These are phyloP conservation scores for Umbelopsis vinacea DNA, from an alignment of 192 early-diverging fungal species.

Conservation along the genomic window DNA sequence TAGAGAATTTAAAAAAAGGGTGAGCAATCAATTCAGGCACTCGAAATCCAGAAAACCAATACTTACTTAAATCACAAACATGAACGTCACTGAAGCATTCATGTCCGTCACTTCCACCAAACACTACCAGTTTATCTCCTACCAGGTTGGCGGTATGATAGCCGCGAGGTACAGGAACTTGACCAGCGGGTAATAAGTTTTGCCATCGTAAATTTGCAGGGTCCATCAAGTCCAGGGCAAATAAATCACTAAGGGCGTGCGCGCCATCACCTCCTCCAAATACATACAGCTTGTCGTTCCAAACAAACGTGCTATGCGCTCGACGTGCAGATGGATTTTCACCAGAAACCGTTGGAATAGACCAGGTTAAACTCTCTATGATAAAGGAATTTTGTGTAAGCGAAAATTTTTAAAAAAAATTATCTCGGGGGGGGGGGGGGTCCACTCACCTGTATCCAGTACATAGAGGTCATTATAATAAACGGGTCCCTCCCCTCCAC, in stretches of 20 bases:
- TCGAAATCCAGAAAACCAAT: not conserved
- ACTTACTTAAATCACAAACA: conserved; percentile 58
- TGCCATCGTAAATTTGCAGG: conserved; percentile 53
- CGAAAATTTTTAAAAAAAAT: not conserved
- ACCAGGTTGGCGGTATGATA: conserved; percentile 87
- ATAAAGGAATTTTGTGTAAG: not conserved
- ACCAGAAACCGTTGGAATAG: conserved; percentile 57
- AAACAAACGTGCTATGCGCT: conserved; percentile 79
- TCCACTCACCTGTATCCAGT: conserved; percentile 65
- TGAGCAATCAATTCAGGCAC: not conserved
- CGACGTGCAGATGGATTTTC: conserved; percentile 68
- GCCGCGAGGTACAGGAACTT: conserved; percentile 71
- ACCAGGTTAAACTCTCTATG: conserved; percentile 66
- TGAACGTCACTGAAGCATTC: conserved; percentile 72
- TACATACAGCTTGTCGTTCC: conserved; percentile 71
- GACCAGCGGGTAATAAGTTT: conserved; percentile 61
- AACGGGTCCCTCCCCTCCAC: conserved; percentile 84
- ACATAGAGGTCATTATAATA: conserved; percentile 83
- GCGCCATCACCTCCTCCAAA: conserved; percentile 93
- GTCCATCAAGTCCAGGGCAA: conserved; percentile 54
- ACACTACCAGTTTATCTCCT: conserved; percentile 77
- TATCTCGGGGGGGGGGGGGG: too few relatives aligned
- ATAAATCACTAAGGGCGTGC: conserved; percentile 81
- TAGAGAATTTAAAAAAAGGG: not conserved
- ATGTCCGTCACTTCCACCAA: conserved; percentile 86